phyloP scores from a whole-genome alignment of 2,329 filamentous ascomycete genomes.

The Penicillium palitans region DNA sequence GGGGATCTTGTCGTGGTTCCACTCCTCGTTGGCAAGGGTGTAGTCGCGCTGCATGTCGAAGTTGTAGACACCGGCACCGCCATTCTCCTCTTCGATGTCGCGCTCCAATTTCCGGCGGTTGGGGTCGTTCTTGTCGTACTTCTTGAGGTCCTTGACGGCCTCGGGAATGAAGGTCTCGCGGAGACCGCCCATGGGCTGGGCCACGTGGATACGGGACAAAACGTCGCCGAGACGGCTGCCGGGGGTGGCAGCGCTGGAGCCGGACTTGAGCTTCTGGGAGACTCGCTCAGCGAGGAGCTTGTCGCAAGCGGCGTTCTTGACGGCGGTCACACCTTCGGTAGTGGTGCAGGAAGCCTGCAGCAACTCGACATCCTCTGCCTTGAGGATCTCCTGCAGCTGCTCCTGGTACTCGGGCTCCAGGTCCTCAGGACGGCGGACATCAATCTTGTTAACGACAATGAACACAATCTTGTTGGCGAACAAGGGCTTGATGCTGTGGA shows the following conservation, averaged over 20 bases:
- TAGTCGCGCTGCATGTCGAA: constrained; percentile 90
- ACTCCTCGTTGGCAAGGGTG: constrained; percentile 80
- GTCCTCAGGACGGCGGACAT: constrained; percentile 84
- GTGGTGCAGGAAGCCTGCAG: constrained; percentile 94
- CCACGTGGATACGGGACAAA: constrained; percentile 92
- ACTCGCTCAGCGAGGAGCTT: constrained; percentile 89
- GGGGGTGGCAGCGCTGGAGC: constrained; percentile 72
- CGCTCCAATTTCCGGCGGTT: constrained; percentile 75
- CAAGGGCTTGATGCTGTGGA: constrained; percentile 93
- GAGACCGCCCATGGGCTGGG: constrained; percentile 81
- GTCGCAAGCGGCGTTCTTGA: constrained; percentile 94
- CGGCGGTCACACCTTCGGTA: constrained; percentile 86
- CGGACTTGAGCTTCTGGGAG: constrained; percentile 88
- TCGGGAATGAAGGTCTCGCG: constrained; percentile 88
- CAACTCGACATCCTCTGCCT: constrained; percentile 86
- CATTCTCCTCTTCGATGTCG: constrained; percentile 87
- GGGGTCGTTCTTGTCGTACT: constrained; percentile 90
- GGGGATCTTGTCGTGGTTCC: constrained; percentile 95
- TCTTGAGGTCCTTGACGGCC: constrained; percentile 73
- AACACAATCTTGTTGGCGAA: constrained; percentile 98
- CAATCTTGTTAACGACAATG: constrained; percentile 97
- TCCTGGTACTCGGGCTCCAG: constrained; percentile 75
- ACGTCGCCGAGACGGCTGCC: constrained; percentile 85
- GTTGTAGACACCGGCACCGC: constrained; percentile 93
- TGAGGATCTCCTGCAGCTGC: constrained; percentile 75